These are phyloP conservation scores for Mycena kentingensis DNA, from an alignment of 768 basidiomycete genomes.

Conservation along the genomic window DNA sequence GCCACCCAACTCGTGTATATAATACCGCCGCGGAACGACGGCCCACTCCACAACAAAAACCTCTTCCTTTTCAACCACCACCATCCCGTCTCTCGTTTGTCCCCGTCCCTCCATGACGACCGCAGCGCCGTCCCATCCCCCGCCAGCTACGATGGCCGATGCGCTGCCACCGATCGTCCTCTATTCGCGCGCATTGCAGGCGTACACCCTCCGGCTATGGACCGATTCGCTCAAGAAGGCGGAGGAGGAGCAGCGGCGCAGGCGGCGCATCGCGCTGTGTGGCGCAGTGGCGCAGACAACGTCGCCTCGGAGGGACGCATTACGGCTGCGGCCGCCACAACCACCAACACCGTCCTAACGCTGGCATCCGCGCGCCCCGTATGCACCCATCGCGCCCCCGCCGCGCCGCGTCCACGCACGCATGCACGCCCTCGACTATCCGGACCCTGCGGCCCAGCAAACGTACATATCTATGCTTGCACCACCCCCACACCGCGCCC, in stretches of 20 bases:
- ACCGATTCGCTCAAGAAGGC: constrained; percentile 12
- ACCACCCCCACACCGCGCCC: too few relatives aligned
- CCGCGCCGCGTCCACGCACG: too few relatives aligned
- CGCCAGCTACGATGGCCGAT: background rate
- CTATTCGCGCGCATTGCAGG: constrained; percentile 25
- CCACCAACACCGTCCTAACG: too few relatives aligned
- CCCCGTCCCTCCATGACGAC: constrained; percentile 7
- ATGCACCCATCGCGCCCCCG: too few relatives aligned
- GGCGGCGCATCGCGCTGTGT: background rate
- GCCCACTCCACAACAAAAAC: background rate
- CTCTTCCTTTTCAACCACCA: background rate
- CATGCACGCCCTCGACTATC: too few relatives aligned
- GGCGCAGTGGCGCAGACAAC: too few relatives aligned
- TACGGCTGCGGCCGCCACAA: too few relatives aligned
- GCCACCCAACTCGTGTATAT: background rate
- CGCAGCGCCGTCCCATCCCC: constrained; percentile 10
- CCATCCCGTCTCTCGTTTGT: background rate
- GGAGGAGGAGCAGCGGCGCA: constrained; percentile 12
- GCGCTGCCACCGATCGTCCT: constrained; percentile 8
- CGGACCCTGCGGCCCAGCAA: too few relatives aligned
- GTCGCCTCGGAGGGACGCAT: too few relatives aligned
- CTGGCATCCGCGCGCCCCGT: too few relatives aligned
- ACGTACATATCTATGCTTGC: too few relatives aligned
- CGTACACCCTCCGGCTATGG: constrained; percentile 26
- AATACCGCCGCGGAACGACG: background rate